Conservation (phyloP, 257 asterid genomes). For the Craterostigma plantagineum region DNA sequence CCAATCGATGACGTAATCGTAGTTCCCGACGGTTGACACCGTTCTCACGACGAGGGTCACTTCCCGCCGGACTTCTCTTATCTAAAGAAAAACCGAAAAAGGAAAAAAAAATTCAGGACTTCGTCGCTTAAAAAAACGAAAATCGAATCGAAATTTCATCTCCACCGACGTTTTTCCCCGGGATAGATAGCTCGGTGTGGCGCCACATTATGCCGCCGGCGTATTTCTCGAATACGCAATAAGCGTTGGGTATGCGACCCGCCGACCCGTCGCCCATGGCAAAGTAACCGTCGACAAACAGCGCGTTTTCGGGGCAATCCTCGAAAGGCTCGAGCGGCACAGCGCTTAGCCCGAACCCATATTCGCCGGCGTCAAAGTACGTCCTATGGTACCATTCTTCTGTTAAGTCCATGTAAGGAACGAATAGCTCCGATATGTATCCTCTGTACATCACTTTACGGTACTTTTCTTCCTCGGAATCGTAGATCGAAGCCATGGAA, state of each 20-base stretch:
- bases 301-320: slow-evolving; percentile 54
- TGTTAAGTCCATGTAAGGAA: slow-evolving; percentile 64
- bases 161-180: slow-evolving; percentile 17
- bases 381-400: slow-evolving; percentile 59
- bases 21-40: slow-evolving; percentile 54
- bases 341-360: slow-evolving; percentile 34
- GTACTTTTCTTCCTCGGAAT: slow-evolving; percentile 16
- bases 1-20: slow-evolving; percentile 69
- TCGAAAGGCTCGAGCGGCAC: slow-evolving; percentile 31
- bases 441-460: slow-evolving; percentile 64
- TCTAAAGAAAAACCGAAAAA: slow-evolving; percentile 12
- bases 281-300: slow-evolving; percentile 37
- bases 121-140: no score
- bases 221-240: slow-evolving; percentile 42
- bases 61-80: slow-evolving; percentile 30
- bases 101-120: background rate
- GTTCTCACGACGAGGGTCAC: slow-evolving; percentile 49
- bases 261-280: slow-evolving; percentile 31
- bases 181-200: slow-evolving; percentile 40
- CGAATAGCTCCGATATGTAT: slow-evolving; percentile 46
- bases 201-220: slow-evolving; percentile 61
- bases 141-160: no score
- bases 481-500: slow-evolving; percentile 47
- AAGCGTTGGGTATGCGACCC: slow-evolving; percentile 12
- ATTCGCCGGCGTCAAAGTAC: slow-evolving; percentile 52